phyloP scores from a whole-genome alignment of 2,329 filamentous ascomycete genomes.

The Zarea fungicola region DNA sequence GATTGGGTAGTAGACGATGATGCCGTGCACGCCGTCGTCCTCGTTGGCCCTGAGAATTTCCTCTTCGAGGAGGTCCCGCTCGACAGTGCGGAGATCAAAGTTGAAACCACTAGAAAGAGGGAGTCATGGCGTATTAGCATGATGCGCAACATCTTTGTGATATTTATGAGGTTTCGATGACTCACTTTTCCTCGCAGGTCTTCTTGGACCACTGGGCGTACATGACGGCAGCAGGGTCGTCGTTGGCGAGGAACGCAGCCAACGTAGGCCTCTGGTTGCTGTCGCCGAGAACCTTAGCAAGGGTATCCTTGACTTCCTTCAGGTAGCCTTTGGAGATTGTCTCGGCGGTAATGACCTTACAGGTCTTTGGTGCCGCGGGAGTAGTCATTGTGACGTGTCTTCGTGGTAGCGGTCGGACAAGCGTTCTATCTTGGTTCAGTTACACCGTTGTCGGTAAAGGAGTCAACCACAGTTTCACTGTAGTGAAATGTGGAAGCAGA shows the following conservation, averaged over 20 bases:
- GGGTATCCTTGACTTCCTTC: constrained; percentile 68
- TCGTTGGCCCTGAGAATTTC: constrained; percentile 79
- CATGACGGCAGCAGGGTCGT: constrained; percentile 82
- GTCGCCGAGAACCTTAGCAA: constrained; percentile 62
- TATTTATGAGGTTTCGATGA: constrained; percentile 17
- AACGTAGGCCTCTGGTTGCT: constrained; percentile 61
- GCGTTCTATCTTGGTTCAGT: neutral
- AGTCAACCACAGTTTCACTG: no score
- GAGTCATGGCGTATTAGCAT: no score
- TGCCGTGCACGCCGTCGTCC: constrained; percentile 72
- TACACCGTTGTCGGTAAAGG: no score
- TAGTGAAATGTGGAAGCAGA: no score
- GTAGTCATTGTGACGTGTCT: constrained; percentile 2
- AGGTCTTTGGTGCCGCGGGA: constrained; percentile 48
- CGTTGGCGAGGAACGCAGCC: constrained; percentile 87
- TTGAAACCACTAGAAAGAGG: constrained; percentile 66
- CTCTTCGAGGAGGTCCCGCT: constrained; percentile 87
- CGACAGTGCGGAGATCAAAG: constrained; percentile 78
- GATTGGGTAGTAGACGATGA: constrained; percentile 98
- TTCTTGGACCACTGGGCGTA: constrained; percentile 98
- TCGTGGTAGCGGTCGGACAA: neutral
- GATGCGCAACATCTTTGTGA: no score
- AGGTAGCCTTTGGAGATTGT: constrained; percentile 80
- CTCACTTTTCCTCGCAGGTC: constrained; percentile 93
- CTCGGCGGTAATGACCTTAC: constrained; percentile 89